Percentiles rank a stretch among this genome's conserved stretches.
Conservation (phyloP, 495 filamentous ascomycete species). For the Neurospora tetrasperma region DNA sequence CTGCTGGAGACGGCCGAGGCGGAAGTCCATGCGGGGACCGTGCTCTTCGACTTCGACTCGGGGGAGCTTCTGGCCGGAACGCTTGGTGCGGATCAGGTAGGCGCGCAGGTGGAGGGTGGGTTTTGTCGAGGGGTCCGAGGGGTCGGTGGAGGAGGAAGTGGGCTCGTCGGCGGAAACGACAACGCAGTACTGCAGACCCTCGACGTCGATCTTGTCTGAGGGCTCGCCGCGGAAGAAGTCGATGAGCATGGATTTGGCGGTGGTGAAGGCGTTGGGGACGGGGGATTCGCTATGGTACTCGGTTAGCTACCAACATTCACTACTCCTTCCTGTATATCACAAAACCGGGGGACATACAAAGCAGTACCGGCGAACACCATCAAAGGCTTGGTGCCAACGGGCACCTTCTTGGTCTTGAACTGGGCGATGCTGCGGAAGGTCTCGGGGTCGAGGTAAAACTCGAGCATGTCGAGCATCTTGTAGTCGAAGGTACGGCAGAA, state of each 20-base stretch:
- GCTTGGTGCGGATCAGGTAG: constrained; percentile 76
- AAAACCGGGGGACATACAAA: constrained; percentile 33
- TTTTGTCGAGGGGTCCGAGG: constrained; percentile 42
- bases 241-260: constrained; percentile 76
- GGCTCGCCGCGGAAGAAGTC: constrained; percentile 76
- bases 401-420: constrained; percentile 75
- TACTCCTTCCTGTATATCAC: background rate
- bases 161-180: constrained; percentile 71
- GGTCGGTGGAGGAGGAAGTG: constrained; percentile 10
- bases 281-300: constrained; percentile 46
- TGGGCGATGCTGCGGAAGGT: constrained; percentile 55
- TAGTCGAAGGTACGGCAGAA: constrained; percentile 71
- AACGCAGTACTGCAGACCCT: constrained; percentile 84
- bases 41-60: constrained; percentile 91
- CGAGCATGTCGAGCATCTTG: constrained; percentile 87
- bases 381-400: constrained; percentile 77
- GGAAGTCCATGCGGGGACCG: constrained; percentile 91
- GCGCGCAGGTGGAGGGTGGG: constrained; percentile 72
- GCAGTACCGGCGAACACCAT: constrained; percentile 74
- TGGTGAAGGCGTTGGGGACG: constrained; percentile 59
- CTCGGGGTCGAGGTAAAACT: constrained; percentile 65
- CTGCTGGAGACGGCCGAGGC: constrained; percentile 67
- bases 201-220: constrained; percentile 73
- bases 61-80: constrained; percentile 75
- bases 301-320: background rate